Conservation (phyloP, 2,329 filamentous ascomycete genomes). For the Mycosphaerelloides madeirae region DNA sequence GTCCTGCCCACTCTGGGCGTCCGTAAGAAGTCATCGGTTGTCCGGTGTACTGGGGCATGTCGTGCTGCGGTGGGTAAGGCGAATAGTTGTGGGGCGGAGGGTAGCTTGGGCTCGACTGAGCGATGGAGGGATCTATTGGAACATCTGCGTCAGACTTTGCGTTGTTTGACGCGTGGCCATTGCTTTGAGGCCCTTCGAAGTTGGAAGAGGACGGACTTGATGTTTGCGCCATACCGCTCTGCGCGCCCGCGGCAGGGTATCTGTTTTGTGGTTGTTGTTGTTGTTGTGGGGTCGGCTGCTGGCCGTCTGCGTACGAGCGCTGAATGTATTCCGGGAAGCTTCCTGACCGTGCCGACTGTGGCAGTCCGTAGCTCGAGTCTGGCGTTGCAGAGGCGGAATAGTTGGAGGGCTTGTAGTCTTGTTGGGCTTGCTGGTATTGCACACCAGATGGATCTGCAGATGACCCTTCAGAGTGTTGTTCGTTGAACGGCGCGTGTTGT, state of each 20-base stretch:
- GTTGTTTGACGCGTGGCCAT: conserved; percentile 49
- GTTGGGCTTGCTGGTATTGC: conserved; percentile 75
- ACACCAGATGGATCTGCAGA: conserved; percentile 90
- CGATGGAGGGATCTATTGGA: conserved; percentile 98
- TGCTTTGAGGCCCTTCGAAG: conserved; percentile 76
- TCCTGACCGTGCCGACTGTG: conserved; percentile 69
- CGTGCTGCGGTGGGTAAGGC: conserved; percentile 77
- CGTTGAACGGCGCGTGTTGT: conserved; percentile 48
- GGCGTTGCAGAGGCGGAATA: conserved; percentile 69
- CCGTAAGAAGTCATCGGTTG: conserved; percentile 58
- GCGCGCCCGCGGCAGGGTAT: conserved; percentile 56
- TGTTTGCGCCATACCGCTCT: conserved; percentile 92
- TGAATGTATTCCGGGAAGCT: conserved; percentile 84
- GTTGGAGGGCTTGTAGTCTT: conserved; percentile 68
- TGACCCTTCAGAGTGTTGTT: conserved; percentile 74
- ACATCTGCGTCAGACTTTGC: conserved; percentile 93
- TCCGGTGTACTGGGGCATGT: conserved; percentile 76
- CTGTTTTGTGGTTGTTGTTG: no score
- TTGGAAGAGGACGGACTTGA: conserved; percentile 88
- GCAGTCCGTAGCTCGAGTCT: conserved; percentile 81
- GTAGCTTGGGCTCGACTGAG: conserved; percentile 87
- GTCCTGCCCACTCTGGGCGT: conserved; percentile 66
- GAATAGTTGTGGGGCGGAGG: conserved; percentile 75
- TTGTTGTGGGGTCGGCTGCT: conserved; percentile 64
- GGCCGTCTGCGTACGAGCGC: conserved; percentile 69